phyloP scores from a whole-genome alignment of 148 eudicot genomes.

The Agrostemma githago region DNA sequence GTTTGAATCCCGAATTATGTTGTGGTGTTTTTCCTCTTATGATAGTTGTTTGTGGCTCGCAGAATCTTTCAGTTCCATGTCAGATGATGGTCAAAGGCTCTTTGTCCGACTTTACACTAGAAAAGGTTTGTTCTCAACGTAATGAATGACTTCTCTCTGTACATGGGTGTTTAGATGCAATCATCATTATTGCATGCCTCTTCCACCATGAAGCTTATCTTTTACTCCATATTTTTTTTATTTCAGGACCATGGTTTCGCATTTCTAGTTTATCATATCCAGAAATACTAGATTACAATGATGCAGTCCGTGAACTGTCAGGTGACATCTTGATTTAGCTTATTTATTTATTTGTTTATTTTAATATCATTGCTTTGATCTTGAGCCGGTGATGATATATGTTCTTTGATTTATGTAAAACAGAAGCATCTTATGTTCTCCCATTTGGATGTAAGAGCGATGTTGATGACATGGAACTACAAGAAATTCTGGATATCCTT shows the following conservation, averaged over 20 bases:
- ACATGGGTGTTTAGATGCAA: background rate
- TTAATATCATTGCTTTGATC: conserved; percentile 6
- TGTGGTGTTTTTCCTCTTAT: background rate
- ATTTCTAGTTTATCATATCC: conserved; percentile 57
- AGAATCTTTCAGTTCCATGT: conserved; percentile 63
- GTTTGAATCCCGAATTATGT: background rate
- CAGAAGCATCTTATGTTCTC: conserved; percentile 64
- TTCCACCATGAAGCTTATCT: background rate
- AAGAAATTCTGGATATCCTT: conserved; percentile 57
- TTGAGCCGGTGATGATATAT: conserved; percentile 8
- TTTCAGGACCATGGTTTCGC: conserved; percentile 94
- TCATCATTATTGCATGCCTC: background rate
- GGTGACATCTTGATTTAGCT: conserved; percentile 32
- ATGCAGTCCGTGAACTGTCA: conserved; percentile 49
- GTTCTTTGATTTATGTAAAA: conserved; percentile 20
- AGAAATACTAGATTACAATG: conserved; percentile 58
- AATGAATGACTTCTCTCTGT: background rate
- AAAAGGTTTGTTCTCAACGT: conserved; percentile 47
- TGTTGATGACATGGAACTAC: conserved; percentile 41
- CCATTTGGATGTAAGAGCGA: conserved; percentile 32
- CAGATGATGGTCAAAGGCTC: conserved; percentile 88
- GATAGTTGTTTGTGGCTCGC: conserved; percentile 24
- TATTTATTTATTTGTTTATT: background rate
- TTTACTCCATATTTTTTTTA: background rate
- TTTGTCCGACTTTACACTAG: conserved; percentile 82